Evolutionary conservation across 2,329 filamentous ascomycete genomes (phyloP).

Genomic region (Verticillium albo-atrum): DNA sequence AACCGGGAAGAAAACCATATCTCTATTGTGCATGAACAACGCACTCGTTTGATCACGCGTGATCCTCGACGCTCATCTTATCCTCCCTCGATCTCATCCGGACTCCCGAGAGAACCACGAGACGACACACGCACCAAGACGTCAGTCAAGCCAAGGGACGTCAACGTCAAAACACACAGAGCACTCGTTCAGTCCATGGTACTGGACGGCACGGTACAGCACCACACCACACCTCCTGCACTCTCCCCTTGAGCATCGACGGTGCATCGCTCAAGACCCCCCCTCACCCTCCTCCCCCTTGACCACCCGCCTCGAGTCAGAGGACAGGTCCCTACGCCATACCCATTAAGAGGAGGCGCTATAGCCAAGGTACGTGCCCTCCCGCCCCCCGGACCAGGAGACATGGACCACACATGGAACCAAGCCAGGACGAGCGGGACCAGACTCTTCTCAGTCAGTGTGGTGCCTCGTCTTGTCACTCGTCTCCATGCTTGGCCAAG

Average conservation of each 20-base stretch:
- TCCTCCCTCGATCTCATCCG: conserved; percentile 26
- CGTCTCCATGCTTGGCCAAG: conserved; percentile 15
- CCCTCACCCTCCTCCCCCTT: conserved; percentile 4
- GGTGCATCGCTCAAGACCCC: conserved; percentile 21
- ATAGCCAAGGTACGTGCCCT: conserved; percentile 18
- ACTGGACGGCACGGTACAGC: conserved; percentile 5
- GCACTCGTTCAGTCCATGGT: conserved; percentile 8
- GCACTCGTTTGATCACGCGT: conserved; percentile 32
- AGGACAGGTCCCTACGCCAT: conserved; percentile 10
- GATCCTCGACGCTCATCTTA: conserved; percentile 29
- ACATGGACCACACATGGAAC: background rate
- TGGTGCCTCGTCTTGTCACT: conserved; percentile 1
- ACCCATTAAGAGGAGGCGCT: conserved; percentile 35
- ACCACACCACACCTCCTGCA: conserved; percentile 8
- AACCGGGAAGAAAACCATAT: background rate
- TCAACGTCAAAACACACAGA: conserved; percentile 10
- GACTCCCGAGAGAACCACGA: conserved; percentile 12
- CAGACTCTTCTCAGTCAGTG: background rate
- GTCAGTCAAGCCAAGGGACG: conserved; percentile 6
- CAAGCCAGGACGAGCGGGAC: background rate
- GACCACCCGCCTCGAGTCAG: conserved; percentile 8
- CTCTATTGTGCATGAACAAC: conserved; percentile 19
- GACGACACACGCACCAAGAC: background rate
- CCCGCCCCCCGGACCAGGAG: conserved; percentile 3
- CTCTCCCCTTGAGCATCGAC: background rate